These are phyloP conservation scores for Prinsepia uniflora DNA, from an alignment of 306 rosid genomes.

Conservation along the genomic window DNA sequence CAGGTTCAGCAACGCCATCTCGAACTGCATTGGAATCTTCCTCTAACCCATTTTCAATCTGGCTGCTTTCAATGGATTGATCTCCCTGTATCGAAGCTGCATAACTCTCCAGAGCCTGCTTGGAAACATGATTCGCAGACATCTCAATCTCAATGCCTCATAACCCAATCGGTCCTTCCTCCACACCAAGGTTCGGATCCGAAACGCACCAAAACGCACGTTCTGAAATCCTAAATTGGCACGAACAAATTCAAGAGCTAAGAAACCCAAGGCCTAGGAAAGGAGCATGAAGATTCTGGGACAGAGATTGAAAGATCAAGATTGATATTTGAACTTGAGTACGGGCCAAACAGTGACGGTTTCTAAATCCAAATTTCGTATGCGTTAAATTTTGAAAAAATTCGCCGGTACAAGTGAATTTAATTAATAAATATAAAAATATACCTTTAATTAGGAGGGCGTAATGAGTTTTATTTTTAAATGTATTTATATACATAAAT, in stretches of 20 bases:
- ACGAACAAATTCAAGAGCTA: neutral
- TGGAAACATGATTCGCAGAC: constrained; percentile 51
- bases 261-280: neutral
- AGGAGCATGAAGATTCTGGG: neutral
- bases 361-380: too few species aligned
- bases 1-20: constrained; percentile 14
- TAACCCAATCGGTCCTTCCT: constrained; percentile 32
- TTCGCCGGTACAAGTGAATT: too few species aligned
- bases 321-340: neutral
- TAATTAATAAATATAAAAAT: too few species aligned
- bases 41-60: constrained; percentile 22
- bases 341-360: too few species aligned
- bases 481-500: too few species aligned
- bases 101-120: constrained; percentile 21
- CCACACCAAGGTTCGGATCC: constrained; percentile 37
- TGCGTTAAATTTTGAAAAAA: too few species aligned
- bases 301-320: neutral
- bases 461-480: too few species aligned
- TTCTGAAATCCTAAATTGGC: neutral
- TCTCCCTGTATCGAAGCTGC: constrained; percentile 24
- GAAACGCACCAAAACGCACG: neutral
- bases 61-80: constrained; percentile 17
- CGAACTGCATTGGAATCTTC: constrained; percentile 6
- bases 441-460: too few species aligned
- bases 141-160: constrained; percentile 34